These are phyloP conservation scores for Lactifluus piperatus DNA, from an alignment of 768 basidiomycete species.

Conservation along the genomic window DNA sequence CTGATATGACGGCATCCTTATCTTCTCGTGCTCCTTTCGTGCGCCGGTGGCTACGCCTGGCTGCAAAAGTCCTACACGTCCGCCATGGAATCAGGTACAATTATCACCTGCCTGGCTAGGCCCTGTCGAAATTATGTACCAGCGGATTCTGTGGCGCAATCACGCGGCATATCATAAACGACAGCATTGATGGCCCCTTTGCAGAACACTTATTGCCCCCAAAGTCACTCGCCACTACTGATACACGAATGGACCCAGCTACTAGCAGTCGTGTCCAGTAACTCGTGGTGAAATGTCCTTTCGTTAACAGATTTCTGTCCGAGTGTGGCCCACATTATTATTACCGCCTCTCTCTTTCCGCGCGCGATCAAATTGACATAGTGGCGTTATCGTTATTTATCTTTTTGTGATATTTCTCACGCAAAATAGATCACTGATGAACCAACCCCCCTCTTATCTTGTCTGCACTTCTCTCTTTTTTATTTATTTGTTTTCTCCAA, in stretches of 20 bases:
- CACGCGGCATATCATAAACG: background rate
- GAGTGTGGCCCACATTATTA: too few species aligned
- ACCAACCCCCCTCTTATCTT: background rate
- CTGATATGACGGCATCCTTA: background rate
- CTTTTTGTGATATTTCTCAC: background rate
- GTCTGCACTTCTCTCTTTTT: background rate
- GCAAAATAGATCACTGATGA: background rate
- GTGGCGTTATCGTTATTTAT: background rate
- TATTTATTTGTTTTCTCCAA: background rate
- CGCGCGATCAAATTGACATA: background rate
- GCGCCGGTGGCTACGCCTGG: background rate
- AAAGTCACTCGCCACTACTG: background rate
- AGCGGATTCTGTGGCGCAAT: background rate
- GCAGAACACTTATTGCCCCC: background rate
- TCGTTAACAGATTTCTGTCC: background rate
- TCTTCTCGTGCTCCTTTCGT: background rate
- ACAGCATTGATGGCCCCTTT: background rate
- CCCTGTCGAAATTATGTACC: background rate
- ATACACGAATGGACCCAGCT: background rate
- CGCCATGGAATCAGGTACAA: background rate
- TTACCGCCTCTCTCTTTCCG: too few species aligned
- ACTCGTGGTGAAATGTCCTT: background rate
- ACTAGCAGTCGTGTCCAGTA: background rate
- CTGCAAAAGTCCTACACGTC: background rate
- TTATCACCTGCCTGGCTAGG: background rate